phyloP scores from a whole-genome alignment of 306 rosid species.

The Acacia crassicarpa region DNA sequence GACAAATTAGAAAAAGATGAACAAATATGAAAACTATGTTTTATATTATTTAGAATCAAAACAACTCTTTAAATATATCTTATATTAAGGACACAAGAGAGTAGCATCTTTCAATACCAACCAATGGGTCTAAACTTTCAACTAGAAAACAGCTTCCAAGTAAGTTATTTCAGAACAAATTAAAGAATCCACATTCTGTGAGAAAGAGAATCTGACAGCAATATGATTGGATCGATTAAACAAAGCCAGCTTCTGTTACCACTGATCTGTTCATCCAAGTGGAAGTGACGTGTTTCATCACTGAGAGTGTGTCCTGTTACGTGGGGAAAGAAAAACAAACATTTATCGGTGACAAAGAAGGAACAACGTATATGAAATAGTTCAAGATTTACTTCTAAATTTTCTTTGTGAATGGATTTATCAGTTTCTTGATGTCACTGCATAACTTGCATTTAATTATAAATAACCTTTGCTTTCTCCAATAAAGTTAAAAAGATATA shows the following conservation, averaged over 20 bases:
- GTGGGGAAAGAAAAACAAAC: no score
- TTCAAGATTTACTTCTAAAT: background rate
- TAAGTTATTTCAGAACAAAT: background rate
- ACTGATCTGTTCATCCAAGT: background rate
- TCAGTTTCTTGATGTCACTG: slow-evolving; percentile 9
- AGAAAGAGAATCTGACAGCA: background rate
- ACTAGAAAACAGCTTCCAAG: background rate
- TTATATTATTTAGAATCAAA: no score
- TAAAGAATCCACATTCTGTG: background rate
- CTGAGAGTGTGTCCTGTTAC: background rate
- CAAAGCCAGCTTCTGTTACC: background rate
- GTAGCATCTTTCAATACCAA: background rate
- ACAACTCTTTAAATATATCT: no score
- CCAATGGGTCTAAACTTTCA: background rate
- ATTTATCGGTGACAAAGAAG: background rate
- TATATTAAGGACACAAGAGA: no score
- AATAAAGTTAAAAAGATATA: background rate
- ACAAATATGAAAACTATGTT: no score
- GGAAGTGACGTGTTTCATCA: background rate
- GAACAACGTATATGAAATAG: slow-evolving; percentile 14
- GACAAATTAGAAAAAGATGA: no score
- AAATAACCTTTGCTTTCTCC: slow-evolving; percentile 31
- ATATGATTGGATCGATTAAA: background rate
- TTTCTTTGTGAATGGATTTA: slow-evolving; percentile 32
- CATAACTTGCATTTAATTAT: slow-evolving; percentile 24